These are phyloP conservation scores for Erythrophleum fordii DNA, from an alignment of 306 rosid species.

Conservation along the genomic window DNA sequence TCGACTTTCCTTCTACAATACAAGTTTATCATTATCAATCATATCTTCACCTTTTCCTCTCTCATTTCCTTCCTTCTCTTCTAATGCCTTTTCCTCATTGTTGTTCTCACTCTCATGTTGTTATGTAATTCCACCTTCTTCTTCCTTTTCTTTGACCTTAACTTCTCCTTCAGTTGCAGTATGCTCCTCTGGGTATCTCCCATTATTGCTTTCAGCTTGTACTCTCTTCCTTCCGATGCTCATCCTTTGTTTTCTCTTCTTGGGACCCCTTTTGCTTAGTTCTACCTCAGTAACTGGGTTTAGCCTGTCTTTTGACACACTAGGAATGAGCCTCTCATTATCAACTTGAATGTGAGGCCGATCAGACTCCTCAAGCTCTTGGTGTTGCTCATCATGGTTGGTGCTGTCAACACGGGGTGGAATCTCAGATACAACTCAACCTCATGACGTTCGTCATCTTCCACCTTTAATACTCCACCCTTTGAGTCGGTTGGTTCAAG, in stretches of 20 bases:
- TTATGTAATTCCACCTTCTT: conserved; percentile 17
- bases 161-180: conserved; percentile 28
- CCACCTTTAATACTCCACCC: conserved; percentile 1
- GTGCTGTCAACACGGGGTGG: background rate
- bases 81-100: conserved; percentile 8
- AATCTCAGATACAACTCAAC: conserved; percentile 8
- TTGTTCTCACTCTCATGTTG: conserved; percentile 31
- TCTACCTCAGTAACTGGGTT: background rate
- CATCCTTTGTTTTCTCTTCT: background rate
- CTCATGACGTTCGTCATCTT: background rate
- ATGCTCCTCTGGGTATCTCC: conserved; percentile 13
- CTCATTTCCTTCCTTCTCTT: conserved; percentile 16
- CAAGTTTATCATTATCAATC: conserved; percentile 6
- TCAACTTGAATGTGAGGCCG: background rate
- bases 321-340: conserved; percentile 34
- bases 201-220: background rate
- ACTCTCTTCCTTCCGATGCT: conserved; percentile 29
- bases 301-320: conserved; percentile 32
- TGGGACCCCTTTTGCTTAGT: no score
- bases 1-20: background rate
- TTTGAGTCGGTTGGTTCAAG: conserved; percentile 33
- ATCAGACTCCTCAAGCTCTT: conserved; percentile 1
- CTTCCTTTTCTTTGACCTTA: conserved; percentile 33
- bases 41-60: background rate
- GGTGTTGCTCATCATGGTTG: background rate